Percentiles rank a stretch among this genome's conserved stretches.
Conservation (phyloP, 2,329 filamentous ascomycete genomes). For the Fusarium graminum region DNA sequence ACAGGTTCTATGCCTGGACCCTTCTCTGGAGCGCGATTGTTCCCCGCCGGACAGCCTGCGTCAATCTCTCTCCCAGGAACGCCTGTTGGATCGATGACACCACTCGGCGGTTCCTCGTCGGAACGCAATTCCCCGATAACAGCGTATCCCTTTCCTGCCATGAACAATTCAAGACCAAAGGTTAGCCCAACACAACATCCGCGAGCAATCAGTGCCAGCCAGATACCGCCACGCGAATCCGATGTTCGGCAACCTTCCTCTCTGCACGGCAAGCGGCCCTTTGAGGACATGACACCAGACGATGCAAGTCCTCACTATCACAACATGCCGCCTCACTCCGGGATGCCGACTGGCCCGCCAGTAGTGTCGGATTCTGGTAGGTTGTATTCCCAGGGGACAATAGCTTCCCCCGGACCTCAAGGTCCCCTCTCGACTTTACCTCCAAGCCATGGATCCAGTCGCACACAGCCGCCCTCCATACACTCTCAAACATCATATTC, state of each 20-base stretch:
- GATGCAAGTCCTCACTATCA: constrained; percentile 47
- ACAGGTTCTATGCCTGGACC: constrained; percentile 40
- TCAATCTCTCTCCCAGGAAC: constrained; percentile 54
- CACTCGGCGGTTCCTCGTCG: constrained; percentile 50
- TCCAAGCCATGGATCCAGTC: constrained; percentile 39
- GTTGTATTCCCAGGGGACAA: constrained; percentile 54
- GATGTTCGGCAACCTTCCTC: constrained; percentile 43
- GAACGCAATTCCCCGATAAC: constrained; percentile 52
- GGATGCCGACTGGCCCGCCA: constrained; percentile 43
- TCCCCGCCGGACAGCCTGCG: constrained; percentile 48
- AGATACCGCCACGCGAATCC: constrained; percentile 43
- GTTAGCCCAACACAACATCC: constrained; percentile 52
- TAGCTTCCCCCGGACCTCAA: constrained; percentile 45
- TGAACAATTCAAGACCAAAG: constrained; percentile 49
- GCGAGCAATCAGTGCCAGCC: constrained; percentile 50
- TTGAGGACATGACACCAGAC: constrained; percentile 48
- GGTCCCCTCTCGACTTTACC: constrained; percentile 44
- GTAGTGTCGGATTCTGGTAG: constrained; percentile 49
- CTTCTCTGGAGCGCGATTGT: constrained; percentile 44
- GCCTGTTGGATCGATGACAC: constrained; percentile 48
- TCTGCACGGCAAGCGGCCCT: constrained; percentile 51
- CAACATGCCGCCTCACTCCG: constrained; percentile 45
- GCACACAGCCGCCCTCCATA: constrained; percentile 33
- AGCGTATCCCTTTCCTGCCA: constrained; percentile 51
- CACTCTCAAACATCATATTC: constrained; percentile 41